Conservation (phyloP, 805 yeast genomes). For the Schwanniomyces yamadae region DNA sequence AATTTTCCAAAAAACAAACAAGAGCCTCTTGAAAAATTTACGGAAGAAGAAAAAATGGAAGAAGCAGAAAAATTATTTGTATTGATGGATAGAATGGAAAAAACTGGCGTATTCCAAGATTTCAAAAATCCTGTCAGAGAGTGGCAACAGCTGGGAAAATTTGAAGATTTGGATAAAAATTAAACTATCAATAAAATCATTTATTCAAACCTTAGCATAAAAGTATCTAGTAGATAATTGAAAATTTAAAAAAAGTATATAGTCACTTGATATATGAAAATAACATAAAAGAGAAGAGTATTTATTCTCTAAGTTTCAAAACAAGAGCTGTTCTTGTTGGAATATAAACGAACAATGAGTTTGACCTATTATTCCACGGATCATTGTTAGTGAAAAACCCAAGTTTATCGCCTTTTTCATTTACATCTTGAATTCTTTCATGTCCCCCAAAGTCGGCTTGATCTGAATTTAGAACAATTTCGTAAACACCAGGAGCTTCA, state of each 20-base stretch:
- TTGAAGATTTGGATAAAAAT: slow-evolving; percentile 17
- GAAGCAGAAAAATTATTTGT: slow-evolving; percentile 46
- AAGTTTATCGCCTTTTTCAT: slow-evolving; percentile 39
- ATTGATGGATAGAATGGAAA: slow-evolving; percentile 40
- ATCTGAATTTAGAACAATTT: slow-evolving; percentile 75
- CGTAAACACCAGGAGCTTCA: slow-evolving; percentile 73
- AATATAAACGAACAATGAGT: slow-evolving; percentile 73
- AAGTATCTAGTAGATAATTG: neutral
- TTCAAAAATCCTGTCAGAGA: slow-evolving; percentile 40
- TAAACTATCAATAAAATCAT: neutral
- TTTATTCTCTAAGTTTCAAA: slow-evolving; percentile 32
- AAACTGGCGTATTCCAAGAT: slow-evolving; percentile 31
- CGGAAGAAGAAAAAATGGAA: slow-evolving; percentile 41
- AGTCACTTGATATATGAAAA: too few relatives aligned
- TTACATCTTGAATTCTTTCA: slow-evolving; percentile 51
- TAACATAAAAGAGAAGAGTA: slow-evolving; percentile 4
- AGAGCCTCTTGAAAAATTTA: slow-evolving; percentile 19
- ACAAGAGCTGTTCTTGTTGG: slow-evolving; percentile 66
- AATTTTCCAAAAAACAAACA: neutral
- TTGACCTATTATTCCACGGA: slow-evolving; percentile 76
- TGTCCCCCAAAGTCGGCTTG: slow-evolving; percentile 77
- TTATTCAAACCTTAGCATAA: neutral
- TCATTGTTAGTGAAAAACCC: slow-evolving; percentile 70
- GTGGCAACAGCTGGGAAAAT: slow-evolving; percentile 34
- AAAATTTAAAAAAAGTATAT: too few relatives aligned